Evolutionary conservation across 2,329 filamentous ascomycete species (phyloP).

Genomic region (Fusarium chlamydosporum): DNA sequence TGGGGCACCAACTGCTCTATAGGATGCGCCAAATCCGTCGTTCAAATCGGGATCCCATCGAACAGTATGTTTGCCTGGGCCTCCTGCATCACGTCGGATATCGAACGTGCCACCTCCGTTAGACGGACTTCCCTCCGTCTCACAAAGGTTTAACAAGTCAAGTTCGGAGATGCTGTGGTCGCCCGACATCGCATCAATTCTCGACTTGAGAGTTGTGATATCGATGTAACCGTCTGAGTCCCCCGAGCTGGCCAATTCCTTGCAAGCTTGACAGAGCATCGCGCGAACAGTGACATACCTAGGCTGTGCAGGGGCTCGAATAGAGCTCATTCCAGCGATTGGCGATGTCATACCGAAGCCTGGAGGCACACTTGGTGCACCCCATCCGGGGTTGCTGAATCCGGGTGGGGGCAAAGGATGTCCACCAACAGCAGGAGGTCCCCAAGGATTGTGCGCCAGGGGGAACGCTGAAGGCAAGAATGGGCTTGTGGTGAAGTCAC

Average conservation of each 20-base stretch:
- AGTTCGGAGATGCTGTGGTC: conserved; percentile 60
- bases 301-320: conserved; percentile 63
- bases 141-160: conserved; percentile 87
- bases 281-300: conserved; percentile 78
- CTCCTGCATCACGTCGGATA: conserved; percentile 67
- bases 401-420: conserved; percentile 63
- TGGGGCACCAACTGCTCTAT: conserved; percentile 67
- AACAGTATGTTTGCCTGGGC: conserved; percentile 59
- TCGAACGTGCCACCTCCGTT: conserved; percentile 95
- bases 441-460: conserved; percentile 60
- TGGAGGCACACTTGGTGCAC: conserved; percentile 53
- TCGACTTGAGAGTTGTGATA: conserved; percentile 75
- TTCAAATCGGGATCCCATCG: conserved; percentile 69
- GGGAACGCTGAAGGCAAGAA: conserved; percentile 61
- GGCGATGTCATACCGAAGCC: conserved; percentile 56
- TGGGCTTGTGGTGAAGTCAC: conserved; percentile 58
- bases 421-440: conserved; percentile 52
- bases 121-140: conserved; percentile 86
- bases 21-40: conserved; percentile 58
- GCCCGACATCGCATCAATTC: conserved; percentile 70
- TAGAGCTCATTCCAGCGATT: conserved; percentile 48
- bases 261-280: conserved; percentile 84
- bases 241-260: conserved; percentile 63
- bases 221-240: conserved; percentile 77
- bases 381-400: conserved; percentile 60